phyloP scores from a whole-genome alignment of 108 stramenopile species.

The Pseudonitzschia delicatissima region DNA sequence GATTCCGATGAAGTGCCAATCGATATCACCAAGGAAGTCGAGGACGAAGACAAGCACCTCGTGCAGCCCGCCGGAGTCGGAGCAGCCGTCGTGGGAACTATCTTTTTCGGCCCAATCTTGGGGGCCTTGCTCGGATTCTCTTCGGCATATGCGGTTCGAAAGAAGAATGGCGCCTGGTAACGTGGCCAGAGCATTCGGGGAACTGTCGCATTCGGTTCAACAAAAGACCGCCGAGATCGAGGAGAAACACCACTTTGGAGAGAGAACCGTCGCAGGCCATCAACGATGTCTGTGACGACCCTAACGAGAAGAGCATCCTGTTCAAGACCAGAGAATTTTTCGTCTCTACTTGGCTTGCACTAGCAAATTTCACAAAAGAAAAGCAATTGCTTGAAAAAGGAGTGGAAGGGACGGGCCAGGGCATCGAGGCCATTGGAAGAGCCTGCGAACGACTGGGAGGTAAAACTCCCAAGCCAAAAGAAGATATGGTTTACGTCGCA shows the following conservation, averaged over 20 bases:
- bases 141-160: conserved; percentile 37
- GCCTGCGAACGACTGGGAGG: too few relatives aligned
- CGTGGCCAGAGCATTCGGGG: conserved; percentile 30
- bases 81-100: conserved; percentile 27
- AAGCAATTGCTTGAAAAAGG: conserved; percentile 36
- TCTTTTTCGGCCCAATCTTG: conserved; percentile 32
- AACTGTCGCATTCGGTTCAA: conserved; percentile 27
- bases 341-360: not conserved
- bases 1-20: not conserved
- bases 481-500: too few relatives aligned
- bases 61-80: conserved; percentile 25
- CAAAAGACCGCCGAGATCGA: conserved; percentile 50
- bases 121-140: conserved; percentile 34
- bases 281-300: conserved; percentile 1
- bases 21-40: conserved; percentile 2
- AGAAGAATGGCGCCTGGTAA: conserved; percentile 28
- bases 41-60: conserved; percentile 6
- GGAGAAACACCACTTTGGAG: conserved; percentile 54
- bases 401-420: conserved; percentile 24
- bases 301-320: not conserved
- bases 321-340: conserved; percentile 9
- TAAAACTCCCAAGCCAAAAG: not conserved
- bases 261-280: conserved; percentile 32
- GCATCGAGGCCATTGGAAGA: conserved; percentile 18
- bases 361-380: not conserved